Percentiles rank a stretch among this genome's conserved stretches.
Conservation (phyloP, 2,329 filamentous ascomycete species). For the Aureobasidium leucospermi region DNA sequence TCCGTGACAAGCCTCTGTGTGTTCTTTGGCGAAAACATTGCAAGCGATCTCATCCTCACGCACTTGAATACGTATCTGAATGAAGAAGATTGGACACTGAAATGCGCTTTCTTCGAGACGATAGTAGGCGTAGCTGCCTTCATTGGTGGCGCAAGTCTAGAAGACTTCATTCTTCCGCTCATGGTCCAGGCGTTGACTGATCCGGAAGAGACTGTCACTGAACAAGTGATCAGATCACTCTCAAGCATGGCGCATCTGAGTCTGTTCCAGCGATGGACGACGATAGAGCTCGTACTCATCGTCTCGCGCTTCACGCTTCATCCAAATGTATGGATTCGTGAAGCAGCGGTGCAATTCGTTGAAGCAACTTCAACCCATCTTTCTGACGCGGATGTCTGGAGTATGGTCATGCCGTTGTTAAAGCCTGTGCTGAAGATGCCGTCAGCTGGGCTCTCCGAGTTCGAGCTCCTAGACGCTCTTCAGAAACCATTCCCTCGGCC, state of each 20-base stretch:
- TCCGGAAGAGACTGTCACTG: constrained; percentile 87
- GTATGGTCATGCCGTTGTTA: constrained; percentile 73
- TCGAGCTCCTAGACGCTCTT: constrained; percentile 69
- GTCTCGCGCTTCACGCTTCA: constrained; percentile 83
- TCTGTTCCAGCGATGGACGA: constrained; percentile 73
- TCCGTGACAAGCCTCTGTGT: constrained; percentile 89
- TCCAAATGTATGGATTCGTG: constrained; percentile 90
- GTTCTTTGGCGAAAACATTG: constrained; percentile 86
- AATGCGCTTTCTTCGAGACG: constrained; percentile 93
- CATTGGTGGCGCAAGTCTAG: constrained; percentile 78
- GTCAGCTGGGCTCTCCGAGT: constrained; percentile 62
- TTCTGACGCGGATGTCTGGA: constrained; percentile 72
- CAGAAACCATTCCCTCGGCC: constrained; percentile 73
- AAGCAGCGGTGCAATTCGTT: constrained; percentile 79
- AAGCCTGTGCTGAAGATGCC: constrained; percentile 72
- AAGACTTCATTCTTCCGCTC: constrained; percentile 90
- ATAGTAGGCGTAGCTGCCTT: constrained; percentile 90
- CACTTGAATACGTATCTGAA: constrained; percentile 97
- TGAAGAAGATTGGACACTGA: constrained; percentile 91
- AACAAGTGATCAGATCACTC: constrained; percentile 79
- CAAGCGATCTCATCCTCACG: constrained; percentile 91
- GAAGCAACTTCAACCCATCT: constrained; percentile 68
- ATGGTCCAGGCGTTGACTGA: constrained; percentile 95
- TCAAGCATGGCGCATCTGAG: constrained; percentile 84
- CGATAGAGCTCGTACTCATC: constrained; percentile 81